Conservation (phyloP, 306 rosid genomes). For the Prunus dulcis region DNA sequence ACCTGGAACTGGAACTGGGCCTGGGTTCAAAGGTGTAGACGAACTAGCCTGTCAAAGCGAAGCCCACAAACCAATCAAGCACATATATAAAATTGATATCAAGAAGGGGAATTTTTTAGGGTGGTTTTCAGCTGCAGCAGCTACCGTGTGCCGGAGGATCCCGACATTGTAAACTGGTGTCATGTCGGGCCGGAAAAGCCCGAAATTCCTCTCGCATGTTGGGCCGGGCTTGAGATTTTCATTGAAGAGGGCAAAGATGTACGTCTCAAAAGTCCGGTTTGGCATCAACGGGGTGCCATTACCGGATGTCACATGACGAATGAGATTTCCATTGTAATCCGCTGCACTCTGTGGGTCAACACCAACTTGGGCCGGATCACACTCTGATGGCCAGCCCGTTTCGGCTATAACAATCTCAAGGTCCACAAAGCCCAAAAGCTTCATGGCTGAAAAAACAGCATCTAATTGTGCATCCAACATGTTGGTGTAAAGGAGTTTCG, state of each 20-base stretch:
- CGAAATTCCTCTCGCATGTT: slow-evolving; percentile 58
- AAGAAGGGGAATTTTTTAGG: slow-evolving; percentile 13
- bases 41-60: slow-evolving; percentile 42
- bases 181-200: slow-evolving; percentile 60
- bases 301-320: slow-evolving; percentile 53
- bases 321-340: slow-evolving; percentile 53
- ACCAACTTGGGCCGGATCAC: slow-evolving; percentile 48
- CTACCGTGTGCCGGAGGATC: slow-evolving; percentile 44
- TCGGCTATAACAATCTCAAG: slow-evolving; percentile 61
- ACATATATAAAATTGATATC: slow-evolving; percentile 18
- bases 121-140: slow-evolving; percentile 21
- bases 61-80: slow-evolving; percentile 44
- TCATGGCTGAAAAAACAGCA: slow-evolving; percentile 56
- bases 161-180: slow-evolving; percentile 51
- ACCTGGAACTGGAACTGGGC: background rate
- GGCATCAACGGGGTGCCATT: slow-evolving; percentile 74
- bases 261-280: slow-evolving; percentile 66
- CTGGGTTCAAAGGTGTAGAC: slow-evolving; percentile 3
- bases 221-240: slow-evolving; percentile 80
- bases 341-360: slow-evolving; percentile 44
- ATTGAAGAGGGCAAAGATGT: slow-evolving; percentile 60
- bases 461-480: slow-evolving; percentile 85
- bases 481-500: slow-evolving; percentile 46
- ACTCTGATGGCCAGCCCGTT: slow-evolving; percentile 70
- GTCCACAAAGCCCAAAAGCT: slow-evolving; percentile 53